Base-by-base conservation (phyloP, 2,329 filamentous ascomycete genomes). In the Trichoderma breve region DNA sequence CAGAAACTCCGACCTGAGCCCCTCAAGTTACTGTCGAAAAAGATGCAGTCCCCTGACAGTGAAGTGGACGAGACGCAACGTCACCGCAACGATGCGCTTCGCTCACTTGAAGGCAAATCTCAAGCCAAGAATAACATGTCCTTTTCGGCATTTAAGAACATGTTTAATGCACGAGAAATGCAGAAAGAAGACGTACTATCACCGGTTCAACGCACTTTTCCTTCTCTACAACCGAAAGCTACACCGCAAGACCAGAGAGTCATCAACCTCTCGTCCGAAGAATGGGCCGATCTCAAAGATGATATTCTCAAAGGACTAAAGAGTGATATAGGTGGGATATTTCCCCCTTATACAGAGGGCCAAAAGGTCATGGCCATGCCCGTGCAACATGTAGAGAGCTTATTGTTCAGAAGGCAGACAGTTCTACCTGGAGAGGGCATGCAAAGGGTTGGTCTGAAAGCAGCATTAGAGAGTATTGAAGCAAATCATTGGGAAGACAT, bases 401-500 rank as follows among this genome's bases (percentile, higher is more conserved):
- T n/a, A 6, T 18, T 39, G 36, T 57, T 55, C 15, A 39, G 24
- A 9, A 68, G 73, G 24, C 32, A 61, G 8, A 32, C 14, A 2
- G 14, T 21, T 14, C 61, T 53, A 2, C 71, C 73, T 30, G 51
- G 74, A 53, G 72, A 76, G 8, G 66, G 63, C 14, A 74, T 74
- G 36, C 70, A 73, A 21, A 61, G 32, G 64, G 39, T 15, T 4
- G 72, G 76, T 15, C 68, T 76, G 28, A 32, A 72, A 21, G 71
- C 57, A 32, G 67, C 74, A 24, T 60, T 80, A 69, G 12, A 51
- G 4, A 21, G 28, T 26, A 53, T 77, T 8, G 75, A 75, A 61
- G 58, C 63, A 14, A 57, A 74, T 18, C 72, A 73, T 15, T 79
- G 76, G 76, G 43, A 70, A 11, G 78, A 80, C 32, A 47, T 78